A percentile compares a stretch with the other conserved stretches of the same genome.
Conservation (phyloP, 306 rosid species). For the Trichosanthes truncata region DNA sequence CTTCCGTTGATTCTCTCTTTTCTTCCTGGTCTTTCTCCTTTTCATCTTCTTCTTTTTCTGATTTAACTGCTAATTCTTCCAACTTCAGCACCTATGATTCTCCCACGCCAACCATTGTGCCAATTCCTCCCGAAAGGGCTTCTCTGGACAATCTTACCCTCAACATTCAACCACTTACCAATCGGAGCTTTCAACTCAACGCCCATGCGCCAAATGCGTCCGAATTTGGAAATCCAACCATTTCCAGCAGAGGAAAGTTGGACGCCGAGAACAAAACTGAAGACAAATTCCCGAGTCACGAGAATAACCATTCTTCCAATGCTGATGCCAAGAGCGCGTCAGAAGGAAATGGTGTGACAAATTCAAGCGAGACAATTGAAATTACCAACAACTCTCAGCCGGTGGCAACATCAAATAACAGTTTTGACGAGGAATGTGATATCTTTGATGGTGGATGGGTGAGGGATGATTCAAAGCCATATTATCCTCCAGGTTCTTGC, state of each 20-base stretch:
- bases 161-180: neutral
- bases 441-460: constrained; percentile 75
- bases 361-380: constrained; percentile 10
- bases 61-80: constrained; percentile 2
- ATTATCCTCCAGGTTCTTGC: constrained; percentile 75
- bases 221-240: constrained; percentile 14
- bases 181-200: constrained; percentile 18
- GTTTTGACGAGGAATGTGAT: constrained; percentile 41
- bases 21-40: constrained; percentile 30
- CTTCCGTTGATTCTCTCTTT: constrained; percentile 20
- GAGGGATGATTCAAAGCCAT: constrained; percentile 77
- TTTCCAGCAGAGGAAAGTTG: constrained; percentile 3
- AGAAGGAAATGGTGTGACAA: neutral
- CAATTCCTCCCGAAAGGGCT: constrained; percentile 13
- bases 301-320: neutral
- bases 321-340: neutral
- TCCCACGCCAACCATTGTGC: neutral
- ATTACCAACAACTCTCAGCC: constrained; percentile 7
- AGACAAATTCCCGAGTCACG: neutral
- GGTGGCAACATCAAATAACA: constrained; percentile 8
- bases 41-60: constrained; percentile 9
- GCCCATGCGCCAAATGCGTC: neutral
- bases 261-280: neutral
- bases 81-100: neutral
- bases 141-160: neutral